Evolutionary conservation across 306 rosid genomes (phyloP).

Genomic region (Senna tora): DNA sequence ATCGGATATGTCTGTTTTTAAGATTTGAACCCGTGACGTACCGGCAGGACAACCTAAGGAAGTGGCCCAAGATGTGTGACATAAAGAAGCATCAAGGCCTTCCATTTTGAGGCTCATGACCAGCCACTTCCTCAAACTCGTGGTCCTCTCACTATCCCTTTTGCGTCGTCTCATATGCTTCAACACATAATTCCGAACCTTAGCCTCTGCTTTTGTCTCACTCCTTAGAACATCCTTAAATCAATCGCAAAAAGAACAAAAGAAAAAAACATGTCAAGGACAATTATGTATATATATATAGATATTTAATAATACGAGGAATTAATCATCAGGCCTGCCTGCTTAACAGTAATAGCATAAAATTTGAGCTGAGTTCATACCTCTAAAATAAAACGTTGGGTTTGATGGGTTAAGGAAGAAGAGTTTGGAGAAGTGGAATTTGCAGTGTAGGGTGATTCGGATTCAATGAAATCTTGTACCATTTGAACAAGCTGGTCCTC

Average conservation of each 20-base stretch:
- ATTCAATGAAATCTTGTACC: constrained; percentile 82
- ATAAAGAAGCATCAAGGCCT: constrained; percentile 58
- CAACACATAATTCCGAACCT: constrained; percentile 47
- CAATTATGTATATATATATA: too few species aligned
- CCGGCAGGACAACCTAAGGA: constrained; percentile 73
- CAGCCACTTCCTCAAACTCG: constrained; percentile 51
- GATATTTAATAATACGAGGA: too few species aligned
- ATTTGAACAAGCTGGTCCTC: constrained; percentile 66
- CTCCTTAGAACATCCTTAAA: constrained; percentile 58
- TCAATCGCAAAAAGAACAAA: too few species aligned
- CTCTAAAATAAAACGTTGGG: constrained; percentile 53
- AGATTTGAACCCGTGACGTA: too few species aligned
- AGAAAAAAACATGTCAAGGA: too few species aligned
- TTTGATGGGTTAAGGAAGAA: constrained; percentile 40
- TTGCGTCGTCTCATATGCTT: constrained; percentile 50
- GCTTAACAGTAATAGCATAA: too few species aligned
- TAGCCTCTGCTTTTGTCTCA: constrained; percentile 48
- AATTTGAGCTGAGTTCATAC: too few species aligned
- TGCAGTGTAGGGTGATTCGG: constrained; percentile 46
- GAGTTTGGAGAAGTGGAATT: constrained; percentile 43
- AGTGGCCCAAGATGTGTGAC: constrained; percentile 69
- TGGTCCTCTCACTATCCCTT: constrained; percentile 44
- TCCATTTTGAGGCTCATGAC: constrained; percentile 54
- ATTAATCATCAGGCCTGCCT: too few species aligned
- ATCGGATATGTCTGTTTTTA: too few species aligned